phyloP scores from a whole-genome alignment of 164 flowering plant species.

The Tetrastigma voinierianum region DNA sequence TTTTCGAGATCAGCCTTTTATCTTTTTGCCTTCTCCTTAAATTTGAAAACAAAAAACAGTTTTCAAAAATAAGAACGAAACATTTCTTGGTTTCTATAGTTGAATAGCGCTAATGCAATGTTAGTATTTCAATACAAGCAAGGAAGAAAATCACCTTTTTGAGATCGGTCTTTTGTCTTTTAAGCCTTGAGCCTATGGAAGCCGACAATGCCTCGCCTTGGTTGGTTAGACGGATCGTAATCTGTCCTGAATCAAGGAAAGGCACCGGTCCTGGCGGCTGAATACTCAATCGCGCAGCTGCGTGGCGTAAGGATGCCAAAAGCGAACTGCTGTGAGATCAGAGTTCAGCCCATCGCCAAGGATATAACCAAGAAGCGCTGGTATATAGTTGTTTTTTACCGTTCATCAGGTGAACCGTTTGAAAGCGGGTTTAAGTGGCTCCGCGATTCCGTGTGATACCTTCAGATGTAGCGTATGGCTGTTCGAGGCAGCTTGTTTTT shows the following conservation, averaged over 20 bases:
- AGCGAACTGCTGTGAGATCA: slow-evolving; percentile 15
- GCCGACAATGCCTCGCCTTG: slow-evolving; percentile 20
- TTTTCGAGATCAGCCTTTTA: too few relatives aligned
- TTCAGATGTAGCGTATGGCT: slow-evolving; percentile 17
- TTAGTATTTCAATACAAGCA: too few relatives aligned
- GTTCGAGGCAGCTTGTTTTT: slow-evolving; percentile 13
- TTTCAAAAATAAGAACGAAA: too few relatives aligned
- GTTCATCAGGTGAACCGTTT: slow-evolving; percentile 15
- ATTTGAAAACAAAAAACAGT: too few relatives aligned
- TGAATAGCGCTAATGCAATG: too few relatives aligned
- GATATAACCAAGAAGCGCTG: slow-evolving; percentile 66
- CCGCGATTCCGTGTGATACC: slow-evolving; percentile 17
- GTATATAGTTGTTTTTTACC: slow-evolving; percentile 15
- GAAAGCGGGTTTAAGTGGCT: slow-evolving; percentile 9
- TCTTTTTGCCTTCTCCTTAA: too few relatives aligned
- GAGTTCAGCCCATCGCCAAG: slow-evolving; percentile 63
- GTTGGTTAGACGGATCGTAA: slow-evolving; percentile 20
- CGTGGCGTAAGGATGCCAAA: slow-evolving; percentile 90
- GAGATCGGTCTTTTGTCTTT: slow-evolving; percentile 50
- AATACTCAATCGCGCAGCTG: slow-evolving; percentile 79
- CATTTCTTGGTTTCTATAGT: too few relatives aligned
- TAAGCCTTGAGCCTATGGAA: slow-evolving; percentile 36
- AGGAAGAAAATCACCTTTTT: slow-evolving; percentile 27
- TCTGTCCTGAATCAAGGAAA: slow-evolving; percentile 33
- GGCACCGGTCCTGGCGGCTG: slow-evolving; percentile 81